These are phyloP conservation scores for Mycena floridula DNA, from an alignment of 768 basidiomycete genomes.

Conservation along the genomic window DNA sequence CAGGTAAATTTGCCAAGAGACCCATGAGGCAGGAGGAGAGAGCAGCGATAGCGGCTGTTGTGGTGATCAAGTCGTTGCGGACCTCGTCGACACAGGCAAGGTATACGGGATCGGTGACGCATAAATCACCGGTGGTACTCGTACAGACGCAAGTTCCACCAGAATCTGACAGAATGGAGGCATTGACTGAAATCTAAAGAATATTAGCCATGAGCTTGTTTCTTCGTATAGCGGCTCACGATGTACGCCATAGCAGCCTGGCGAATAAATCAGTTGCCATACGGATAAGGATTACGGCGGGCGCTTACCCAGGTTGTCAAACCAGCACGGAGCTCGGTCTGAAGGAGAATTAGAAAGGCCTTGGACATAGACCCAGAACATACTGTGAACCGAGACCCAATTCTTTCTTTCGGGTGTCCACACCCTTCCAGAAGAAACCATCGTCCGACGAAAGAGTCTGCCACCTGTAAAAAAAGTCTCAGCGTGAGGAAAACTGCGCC, in stretches of 20 bases:
- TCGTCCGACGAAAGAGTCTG: conserved; percentile 43
- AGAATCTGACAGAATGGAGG: conserved; percentile 66
- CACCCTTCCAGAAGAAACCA: conserved; percentile 75
- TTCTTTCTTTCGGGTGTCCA: conserved; percentile 55
- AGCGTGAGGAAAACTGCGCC: conserved; percentile 34
- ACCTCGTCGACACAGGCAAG: conserved; percentile 53
- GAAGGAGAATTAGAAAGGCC: conserved; percentile 2
- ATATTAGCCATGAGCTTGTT: too few relatives aligned
- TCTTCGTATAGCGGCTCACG: too few relatives aligned
- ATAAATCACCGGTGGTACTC: conserved; percentile 44
- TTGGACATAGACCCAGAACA: conserved; percentile 6
- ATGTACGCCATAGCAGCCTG: conserved; percentile 85
- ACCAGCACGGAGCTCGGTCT: conserved; percentile 78
- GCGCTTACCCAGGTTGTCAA: conserved; percentile 71
- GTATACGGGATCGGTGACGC: conserved; percentile 47
- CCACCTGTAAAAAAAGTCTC: conserved; percentile 40
- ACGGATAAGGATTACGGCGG: neutral
- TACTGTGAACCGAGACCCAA: conserved; percentile 58
- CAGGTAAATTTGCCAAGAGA: conserved; percentile 76
- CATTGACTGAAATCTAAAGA: conserved; percentile 89
- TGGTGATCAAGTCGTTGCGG: conserved; percentile 73
- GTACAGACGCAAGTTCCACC: conserved; percentile 78
- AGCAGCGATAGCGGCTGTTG: conserved; percentile 72
- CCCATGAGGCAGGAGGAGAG: conserved; percentile 82
- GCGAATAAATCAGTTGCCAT: neutral